Base-by-base conservation (phyloP, 768 basidiomycete genomes). In the Porphyrellus cyaneotinctus region DNA sequence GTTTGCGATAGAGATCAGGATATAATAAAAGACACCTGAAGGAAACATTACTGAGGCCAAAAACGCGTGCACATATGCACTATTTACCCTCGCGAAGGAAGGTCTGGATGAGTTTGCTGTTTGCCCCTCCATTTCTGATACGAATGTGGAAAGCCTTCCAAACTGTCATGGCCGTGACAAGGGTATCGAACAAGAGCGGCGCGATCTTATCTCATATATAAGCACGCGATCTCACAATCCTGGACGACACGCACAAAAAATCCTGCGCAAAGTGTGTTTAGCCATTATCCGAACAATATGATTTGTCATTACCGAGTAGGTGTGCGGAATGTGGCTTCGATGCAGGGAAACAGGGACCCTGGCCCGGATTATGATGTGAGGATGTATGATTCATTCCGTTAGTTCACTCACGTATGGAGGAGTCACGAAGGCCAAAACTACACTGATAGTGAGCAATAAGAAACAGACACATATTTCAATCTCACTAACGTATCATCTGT, bases 1-100 rank as follows among this genome's bases (percentile, higher is more conserved):
- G 72, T 91, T 91, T 43, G 88, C 88, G 46, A 90, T 82, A n/a
- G 88, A 90, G 64, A 91, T 91, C 58, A 91, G 69, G 53, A 91
- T 78, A 64, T 89, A 91, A 63, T 91, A 91, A 67, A 90, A 91
- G 55, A 91, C 83, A 56, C 88, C 87, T 59, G 43, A 10, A 24
- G 37, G 28, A 47, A 37, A 43, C 43, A 43, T 48, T 26, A 56
- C 14, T 41, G 17, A 12, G 26, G 30, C 7, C 22, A 41, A 41
- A 28, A 31, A 28, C 20, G 43, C 35, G 43, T 26, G 41, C 26
- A 52, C 51, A 48, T 41, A 52, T 50, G 41, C 33, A 33, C 22
- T 17, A 59, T 67, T 32, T 62, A 84, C 86, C 88, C 76, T 91
- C 88, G 47, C 87, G 85, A 58, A 91, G 75, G 69, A 91, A 91